These are phyloP conservation scores for Geranium brycei DNA, from an alignment of 345 rosid species.

Conservation along the genomic window DNA sequence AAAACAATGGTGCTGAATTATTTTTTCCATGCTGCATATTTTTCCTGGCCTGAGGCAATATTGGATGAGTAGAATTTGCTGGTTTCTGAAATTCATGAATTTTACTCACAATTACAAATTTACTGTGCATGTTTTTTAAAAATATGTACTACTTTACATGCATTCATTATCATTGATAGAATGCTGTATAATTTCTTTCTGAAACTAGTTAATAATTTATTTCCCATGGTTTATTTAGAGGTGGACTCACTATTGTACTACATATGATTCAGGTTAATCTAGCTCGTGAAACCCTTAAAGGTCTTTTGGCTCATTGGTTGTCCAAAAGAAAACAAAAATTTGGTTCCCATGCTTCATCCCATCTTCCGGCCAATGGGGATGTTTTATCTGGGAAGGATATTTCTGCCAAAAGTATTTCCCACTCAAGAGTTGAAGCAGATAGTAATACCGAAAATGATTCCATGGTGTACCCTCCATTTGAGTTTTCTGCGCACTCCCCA, in stretches of 20 bases:
- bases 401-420: constrained; percentile 37
- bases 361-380: constrained; percentile 63
- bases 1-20: neutral
- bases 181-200: neutral
- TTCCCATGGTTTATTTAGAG: too few species aligned
- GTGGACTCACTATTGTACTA: neutral
- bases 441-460: constrained; percentile 62
- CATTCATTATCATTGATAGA: neutral
- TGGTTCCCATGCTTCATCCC: constrained; percentile 57
- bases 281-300: constrained; percentile 95
- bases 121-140: neutral
- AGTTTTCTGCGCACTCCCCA: constrained; percentile 66
- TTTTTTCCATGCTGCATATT: neutral
- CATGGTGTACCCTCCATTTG: constrained; percentile 77
- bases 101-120: neutral
- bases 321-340: constrained; percentile 65
- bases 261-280: constrained; percentile 58
- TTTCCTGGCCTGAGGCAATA: neutral
- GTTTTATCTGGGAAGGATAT: constrained; percentile 49
- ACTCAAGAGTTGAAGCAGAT: constrained; percentile 61
- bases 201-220: neutral
- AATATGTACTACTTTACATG: neutral
- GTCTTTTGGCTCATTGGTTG: constrained; percentile 81
- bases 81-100: neutral
- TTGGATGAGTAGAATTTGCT: neutral